Base-by-base conservation (phyloP, 495 filamentous ascomycete species). In the Xylaria scruposa region DNA sequence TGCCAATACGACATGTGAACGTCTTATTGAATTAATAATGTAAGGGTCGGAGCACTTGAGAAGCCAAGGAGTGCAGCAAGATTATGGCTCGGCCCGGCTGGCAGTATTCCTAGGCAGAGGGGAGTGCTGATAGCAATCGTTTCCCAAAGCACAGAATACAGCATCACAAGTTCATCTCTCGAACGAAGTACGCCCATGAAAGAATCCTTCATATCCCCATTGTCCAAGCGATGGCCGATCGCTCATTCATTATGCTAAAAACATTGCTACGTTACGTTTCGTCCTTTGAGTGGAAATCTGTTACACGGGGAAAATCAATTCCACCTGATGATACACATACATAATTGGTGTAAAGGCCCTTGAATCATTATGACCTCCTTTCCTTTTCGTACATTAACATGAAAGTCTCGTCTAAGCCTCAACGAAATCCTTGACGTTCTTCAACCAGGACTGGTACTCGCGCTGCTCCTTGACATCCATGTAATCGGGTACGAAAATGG, bases 391-490 rank as follows among this genome's bases (percentile, higher is more conserved):
- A 31, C 13, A 31, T 26, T 21, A 29, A 51, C 44, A 13, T 53
- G 36, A 26, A 54, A 47, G 13, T 10, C 21, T 17, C 51, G 68
- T 66, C 85, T 90, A 93, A 72, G 91, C 91, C 77, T 89, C 87
- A 73, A 94, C 81, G 76, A 95, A 95, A 65, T 80, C 82, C 88
- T 93, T 94, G 84, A 95, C 88, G 76, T 90, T 94, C 75, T 91
- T 89, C 80, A 99, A 85, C 96, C 96, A 99, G 71, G 85, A 84
- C 53, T 95, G 80, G 82, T 99, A 99, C 87, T 99, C 96, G 88
- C 90, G 93, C 90, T 99, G 95, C 89, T 99, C 96, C 90, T 99
- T 99, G 83, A 92, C 90, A 81, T 98, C 93, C 78, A 98, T 95
- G 84, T 97, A 99, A 79, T 98, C 95, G 64, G 94, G 94, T 63